phyloP scores from a whole-genome alignment of 768 basidiomycete species.

The Crassisporium funariophilum region DNA sequence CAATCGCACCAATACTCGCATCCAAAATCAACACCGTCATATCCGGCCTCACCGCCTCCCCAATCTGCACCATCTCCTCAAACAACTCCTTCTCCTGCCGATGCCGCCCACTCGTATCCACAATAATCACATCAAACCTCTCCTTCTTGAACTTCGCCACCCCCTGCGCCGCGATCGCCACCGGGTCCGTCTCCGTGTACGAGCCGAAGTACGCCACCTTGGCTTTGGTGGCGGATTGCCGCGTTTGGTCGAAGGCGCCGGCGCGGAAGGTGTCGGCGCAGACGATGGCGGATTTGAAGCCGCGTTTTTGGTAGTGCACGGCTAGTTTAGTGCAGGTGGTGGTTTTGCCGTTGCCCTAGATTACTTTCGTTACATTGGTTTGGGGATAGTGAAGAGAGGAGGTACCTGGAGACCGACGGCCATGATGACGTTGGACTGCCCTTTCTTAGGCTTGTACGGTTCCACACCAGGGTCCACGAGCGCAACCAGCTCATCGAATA shows the following conservation, averaged over 20 bases:
- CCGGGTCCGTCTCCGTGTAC: constrained; percentile 98
- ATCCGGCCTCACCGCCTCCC: constrained; percentile 89
- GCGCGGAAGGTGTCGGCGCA: constrained; percentile 99
- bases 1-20: constrained; percentile 82
- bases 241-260: constrained; percentile 98
- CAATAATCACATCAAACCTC: constrained; percentile 97
- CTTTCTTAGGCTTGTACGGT: constrained; percentile 96
- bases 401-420: constrained; percentile 92
- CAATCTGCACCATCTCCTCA: constrained; percentile 97
- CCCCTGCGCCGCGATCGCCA: constrained; percentile 91
- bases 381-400: constrained; percentile 1
- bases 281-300: constrained; percentile 95
- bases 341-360: constrained; percentile 95
- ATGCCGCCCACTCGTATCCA: constrained; percentile 96
- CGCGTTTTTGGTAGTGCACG: constrained; percentile 95
- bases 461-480: constrained; percentile 95
- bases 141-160: constrained; percentile 98
- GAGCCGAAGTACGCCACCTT: constrained; percentile 99
- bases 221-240: constrained; percentile 98
- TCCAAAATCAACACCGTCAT: constrained; percentile 97
- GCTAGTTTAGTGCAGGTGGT: constrained; percentile 99
- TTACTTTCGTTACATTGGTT: constrained; percentile 1
- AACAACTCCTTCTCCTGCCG: constrained; percentile 97
- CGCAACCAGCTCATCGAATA: constrained; percentile 94
- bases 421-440: constrained; percentile 94